Percentiles rank a stretch among this genome's conserved stretches.
phyloP scores from a whole-genome alignment of 108 stramenopile genomes.

The Discostella pseudostelligera region DNA sequence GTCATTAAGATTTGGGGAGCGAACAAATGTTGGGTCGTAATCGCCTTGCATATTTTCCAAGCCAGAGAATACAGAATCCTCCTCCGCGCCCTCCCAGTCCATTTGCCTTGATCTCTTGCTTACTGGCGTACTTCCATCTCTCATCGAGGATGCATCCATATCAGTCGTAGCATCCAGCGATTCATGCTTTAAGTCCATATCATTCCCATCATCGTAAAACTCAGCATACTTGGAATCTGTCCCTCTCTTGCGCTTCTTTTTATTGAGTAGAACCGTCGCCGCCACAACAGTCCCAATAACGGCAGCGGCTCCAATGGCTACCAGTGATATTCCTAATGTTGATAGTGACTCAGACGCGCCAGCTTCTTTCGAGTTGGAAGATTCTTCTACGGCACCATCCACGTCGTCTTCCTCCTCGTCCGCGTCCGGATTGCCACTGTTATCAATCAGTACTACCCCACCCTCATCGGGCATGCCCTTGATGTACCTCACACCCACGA shows the following conservation, averaged over 20 bases:
- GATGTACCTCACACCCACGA: slow-evolving; percentile 30
- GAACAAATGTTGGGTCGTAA: slow-evolving; percentile 11
- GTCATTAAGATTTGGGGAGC: slow-evolving; percentile 12
- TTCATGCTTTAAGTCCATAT: slow-evolving; percentile 27
- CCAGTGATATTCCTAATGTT: slow-evolving; percentile 6
- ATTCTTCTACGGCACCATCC: not conserved
- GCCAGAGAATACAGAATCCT: slow-evolving; percentile 23
- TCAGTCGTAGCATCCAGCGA: not conserved
- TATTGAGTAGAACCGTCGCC: not conserved
- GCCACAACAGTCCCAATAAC: slow-evolving; percentile 16
- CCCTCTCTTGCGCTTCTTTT: slow-evolving; percentile 3
- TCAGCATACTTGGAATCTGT: slow-evolving; percentile 23
- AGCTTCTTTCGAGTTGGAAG: not conserved
- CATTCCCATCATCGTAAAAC: slow-evolving; percentile 20
- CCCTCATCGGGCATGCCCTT: slow-evolving; percentile 22
- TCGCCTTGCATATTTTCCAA: not conserved
- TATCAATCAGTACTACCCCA: not conserved
- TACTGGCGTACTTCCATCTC: slow-evolving; percentile 1
- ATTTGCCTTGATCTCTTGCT: slow-evolving; percentile 10
- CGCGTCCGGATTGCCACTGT: not conserved
- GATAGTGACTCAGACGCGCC: not conserved
- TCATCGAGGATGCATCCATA: slow-evolving; percentile 1
- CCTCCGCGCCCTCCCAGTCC: slow-evolving; percentile 2
- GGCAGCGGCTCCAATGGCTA: not conserved
- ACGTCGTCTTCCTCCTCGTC: not conserved